A percentile compares a stretch with the other conserved stretches of the same genome.
Conservation (phyloP, 192 early-diverging fungal genomes). For the Backusella liffmaniae region DNA sequence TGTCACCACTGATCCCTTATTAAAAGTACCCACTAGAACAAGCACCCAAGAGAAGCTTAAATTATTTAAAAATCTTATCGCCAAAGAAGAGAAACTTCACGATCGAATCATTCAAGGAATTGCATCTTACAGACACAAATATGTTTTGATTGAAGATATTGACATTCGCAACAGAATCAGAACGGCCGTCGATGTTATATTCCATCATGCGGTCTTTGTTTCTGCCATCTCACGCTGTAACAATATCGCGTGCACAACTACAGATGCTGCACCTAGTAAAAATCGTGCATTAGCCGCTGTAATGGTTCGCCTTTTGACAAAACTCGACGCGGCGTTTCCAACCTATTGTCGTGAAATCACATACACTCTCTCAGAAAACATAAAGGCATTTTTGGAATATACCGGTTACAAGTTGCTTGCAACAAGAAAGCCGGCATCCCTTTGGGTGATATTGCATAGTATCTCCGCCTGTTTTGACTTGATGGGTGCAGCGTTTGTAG, state of each 20-base stretch:
- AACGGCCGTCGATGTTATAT: constrained; percentile 33
- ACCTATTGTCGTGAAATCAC: constrained; percentile 37
- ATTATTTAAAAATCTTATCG: constrained; percentile 13
- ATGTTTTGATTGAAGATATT: constrained; percentile 40
- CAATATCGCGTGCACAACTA: constrained; percentile 4
- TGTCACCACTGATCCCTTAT: neutral
- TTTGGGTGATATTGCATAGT: constrained; percentile 20
- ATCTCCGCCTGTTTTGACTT: constrained; percentile 36
- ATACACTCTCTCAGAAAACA: constrained; percentile 37
- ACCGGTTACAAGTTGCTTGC: constrained; percentile 35
- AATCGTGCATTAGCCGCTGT: constrained; percentile 26
- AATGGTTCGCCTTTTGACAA: constrained; percentile 29
- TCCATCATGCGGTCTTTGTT: constrained; percentile 40
- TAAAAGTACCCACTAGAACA: neutral
- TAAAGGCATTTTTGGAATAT: constrained; percentile 41
- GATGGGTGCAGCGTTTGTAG: constrained; percentile 31
- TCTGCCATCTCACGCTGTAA: constrained; percentile 12
- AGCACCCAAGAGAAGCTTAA: constrained; percentile 4
- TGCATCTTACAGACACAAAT: constrained; percentile 37
- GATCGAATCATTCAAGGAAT: constrained; percentile 35
- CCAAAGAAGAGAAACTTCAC: constrained; percentile 27
- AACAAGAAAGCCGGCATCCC: neutral
- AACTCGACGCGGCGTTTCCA: constrained; percentile 35
- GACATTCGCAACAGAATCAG: constrained; percentile 38
- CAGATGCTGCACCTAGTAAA: constrained; percentile 17